These are phyloP conservation scores for Limonomyces culmigenus DNA, from an alignment of 1,284 basidiomycete genomes.

Conservation along the genomic window DNA sequence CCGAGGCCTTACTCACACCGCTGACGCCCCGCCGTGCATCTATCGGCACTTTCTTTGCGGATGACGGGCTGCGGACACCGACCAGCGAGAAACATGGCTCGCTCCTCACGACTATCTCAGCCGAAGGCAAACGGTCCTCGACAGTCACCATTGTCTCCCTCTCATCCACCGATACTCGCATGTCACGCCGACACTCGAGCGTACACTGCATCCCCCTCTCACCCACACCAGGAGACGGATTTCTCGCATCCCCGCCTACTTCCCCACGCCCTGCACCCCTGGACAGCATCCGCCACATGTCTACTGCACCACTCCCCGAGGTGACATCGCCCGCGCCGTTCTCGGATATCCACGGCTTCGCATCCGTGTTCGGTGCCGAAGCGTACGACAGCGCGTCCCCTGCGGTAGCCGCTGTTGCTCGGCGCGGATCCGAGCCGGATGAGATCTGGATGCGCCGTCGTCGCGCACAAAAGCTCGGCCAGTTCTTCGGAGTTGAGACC, in stretches of 20 bases:
- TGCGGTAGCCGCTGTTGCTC: too few relatives aligned
- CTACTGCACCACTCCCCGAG: background rate
- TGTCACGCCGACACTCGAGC: background rate
- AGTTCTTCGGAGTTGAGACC: constrained; percentile 41
- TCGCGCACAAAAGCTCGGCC: constrained; percentile 35
- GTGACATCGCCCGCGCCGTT: background rate
- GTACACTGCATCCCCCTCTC: background rate
- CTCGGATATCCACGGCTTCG: constrained; percentile 1
- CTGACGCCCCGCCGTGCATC: constrained; percentile 11
- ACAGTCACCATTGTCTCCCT: constrained; percentile 2
- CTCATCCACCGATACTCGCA: background rate
- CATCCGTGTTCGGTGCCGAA: background rate
- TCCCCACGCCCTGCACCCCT: background rate
- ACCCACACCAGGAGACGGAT: background rate
- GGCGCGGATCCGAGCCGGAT: too few relatives aligned
- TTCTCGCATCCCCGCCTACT: constrained; percentile 1
- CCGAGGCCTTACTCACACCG: constrained; percentile 5
- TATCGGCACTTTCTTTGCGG: constrained; percentile 8
- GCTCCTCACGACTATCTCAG: background rate
- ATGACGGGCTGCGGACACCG: background rate
- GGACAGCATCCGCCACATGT: constrained; percentile 4
- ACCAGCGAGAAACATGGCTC: background rate
- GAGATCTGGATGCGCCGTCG: constrained; percentile 24
- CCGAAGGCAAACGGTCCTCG: background rate
- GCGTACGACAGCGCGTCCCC: constrained; percentile 1